phyloP scores from a whole-genome alignment of 352 stramenopile genomes.

The Halophytophthora polymorphica region DNA sequence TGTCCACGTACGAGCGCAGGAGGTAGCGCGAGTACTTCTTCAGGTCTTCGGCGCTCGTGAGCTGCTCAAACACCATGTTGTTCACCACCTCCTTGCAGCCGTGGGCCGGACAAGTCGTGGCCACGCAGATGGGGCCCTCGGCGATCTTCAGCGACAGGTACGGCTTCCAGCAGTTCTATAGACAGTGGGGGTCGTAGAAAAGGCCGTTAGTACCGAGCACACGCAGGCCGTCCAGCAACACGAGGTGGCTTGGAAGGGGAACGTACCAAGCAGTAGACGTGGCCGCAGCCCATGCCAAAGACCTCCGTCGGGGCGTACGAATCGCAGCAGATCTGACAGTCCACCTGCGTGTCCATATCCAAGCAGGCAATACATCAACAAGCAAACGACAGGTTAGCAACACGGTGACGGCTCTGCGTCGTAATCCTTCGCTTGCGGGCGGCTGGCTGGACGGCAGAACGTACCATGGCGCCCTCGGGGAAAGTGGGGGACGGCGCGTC shows the following conservation, averaged over 20 bases:
- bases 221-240: not conserved
- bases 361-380: not conserved
- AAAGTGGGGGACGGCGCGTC: conserved; percentile 34
- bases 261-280: conserved; percentile 94
- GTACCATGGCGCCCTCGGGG: conserved; percentile 36
- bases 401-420: not conserved
- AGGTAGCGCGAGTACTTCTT: conserved; percentile 91
- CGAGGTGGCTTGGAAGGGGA: conserved; percentile 16
- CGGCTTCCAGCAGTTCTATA: conserved; percentile 78
- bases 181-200: no score
- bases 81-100: conserved; percentile 91
- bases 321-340: conserved; percentile 95
- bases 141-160: conserved; percentile 86
- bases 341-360: conserved; percentile 30
- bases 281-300: conserved; percentile 95
- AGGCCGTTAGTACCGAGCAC: not conserved
- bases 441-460: conserved; percentile 2
- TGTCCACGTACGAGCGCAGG: conserved; percentile 97
- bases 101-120: conserved; percentile 94
- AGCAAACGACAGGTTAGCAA: conserved; percentile 8
- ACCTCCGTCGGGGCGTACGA: conserved; percentile 68
- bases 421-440: no score
- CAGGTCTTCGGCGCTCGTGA: conserved; percentile 72
- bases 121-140: conserved; percentile 93
- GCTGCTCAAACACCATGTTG: conserved; percentile 65